phyloP scores from a whole-genome alignment of 768 basidiomycete species.

The Leccinum aurantiacum region DNA sequence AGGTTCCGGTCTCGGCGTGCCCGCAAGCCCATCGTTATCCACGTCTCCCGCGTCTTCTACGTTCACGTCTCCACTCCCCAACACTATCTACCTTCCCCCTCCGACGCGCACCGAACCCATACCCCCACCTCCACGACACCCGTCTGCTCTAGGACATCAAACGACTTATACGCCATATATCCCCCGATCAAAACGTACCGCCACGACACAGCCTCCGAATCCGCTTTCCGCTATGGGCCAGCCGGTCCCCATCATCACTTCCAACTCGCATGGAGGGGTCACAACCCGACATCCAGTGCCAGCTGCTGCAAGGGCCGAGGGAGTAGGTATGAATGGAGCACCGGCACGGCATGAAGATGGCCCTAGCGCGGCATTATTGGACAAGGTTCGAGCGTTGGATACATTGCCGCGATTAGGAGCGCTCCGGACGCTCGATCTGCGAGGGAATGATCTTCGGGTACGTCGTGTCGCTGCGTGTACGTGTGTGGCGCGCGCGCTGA shows the following conservation, averaged over 20 bases:
- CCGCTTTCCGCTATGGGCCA: slow-evolving; percentile 38
- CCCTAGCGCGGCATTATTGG: slow-evolving; percentile 54
- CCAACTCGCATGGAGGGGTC: slow-evolving; percentile 53
- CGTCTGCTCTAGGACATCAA: slow-evolving; percentile 47
- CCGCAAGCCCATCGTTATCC: slow-evolving; percentile 8
- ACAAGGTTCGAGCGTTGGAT: slow-evolving; percentile 89
- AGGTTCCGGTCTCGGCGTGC: not conserved
- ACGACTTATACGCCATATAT: slow-evolving; percentile 84
- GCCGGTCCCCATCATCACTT: slow-evolving; percentile 70
- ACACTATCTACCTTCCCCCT: slow-evolving; percentile 20
- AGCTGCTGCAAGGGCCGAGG: slow-evolving; percentile 1
- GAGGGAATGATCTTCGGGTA: slow-evolving; percentile 89
- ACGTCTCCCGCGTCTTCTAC: slow-evolving; percentile 14
- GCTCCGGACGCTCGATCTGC: slow-evolving; percentile 74
- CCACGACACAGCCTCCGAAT: slow-evolving; percentile 30
- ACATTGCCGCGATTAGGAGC: slow-evolving; percentile 82
- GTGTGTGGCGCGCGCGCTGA: not conserved
- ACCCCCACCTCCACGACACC: slow-evolving; percentile 51
- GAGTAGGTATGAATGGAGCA: not conserved
- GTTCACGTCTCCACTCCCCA: slow-evolving; percentile 36
- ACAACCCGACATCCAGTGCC: slow-evolving; percentile 43
- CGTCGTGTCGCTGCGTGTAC: slow-evolving; percentile 30
- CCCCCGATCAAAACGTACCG: slow-evolving; percentile 55
- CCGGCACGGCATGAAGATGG: slow-evolving; percentile 43
- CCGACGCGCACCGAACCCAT: slow-evolving; percentile 39